Base-by-base conservation (phyloP, 208 protist genomes). In the Balamuthia mandrillaris region DNA sequence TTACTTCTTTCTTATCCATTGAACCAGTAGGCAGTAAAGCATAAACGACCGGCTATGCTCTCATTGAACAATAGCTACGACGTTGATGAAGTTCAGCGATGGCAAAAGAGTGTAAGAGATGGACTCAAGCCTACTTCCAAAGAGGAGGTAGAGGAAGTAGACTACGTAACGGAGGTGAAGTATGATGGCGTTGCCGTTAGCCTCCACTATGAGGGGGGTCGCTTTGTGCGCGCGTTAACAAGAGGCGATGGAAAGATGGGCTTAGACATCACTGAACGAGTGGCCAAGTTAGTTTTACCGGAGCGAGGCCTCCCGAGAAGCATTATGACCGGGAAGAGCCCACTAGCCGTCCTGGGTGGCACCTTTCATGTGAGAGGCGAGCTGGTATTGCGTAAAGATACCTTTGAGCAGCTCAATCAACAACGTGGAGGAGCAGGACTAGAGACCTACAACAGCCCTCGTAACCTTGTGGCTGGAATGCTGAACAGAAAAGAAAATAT, bases 321-420 rank as follows among this genome's bases (percentile, higher is more conserved):
- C n/a, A n/a, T n/a, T n/a, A n/a, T n/a, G n/a, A n/a, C n/a, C n/a
- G n/a, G n/a, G n/a, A n/a, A n/a, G n/a, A n/a, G n/a, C n/a, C n/a
- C n/a, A n/a, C n/a, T n/a, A n/a, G n/a, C n/a, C n/a, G n/a, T n/a
- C n/a, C n/a, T n/a, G n/a, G n/a, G n/a, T n/a, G 31, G 5, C 1
- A 51, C 12, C 39, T 63, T 90, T 45, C 84, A 90, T 61, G 84
- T 90, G 44, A 63, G 88, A 63, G 88, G 88, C 42, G 88, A 90
- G 66, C 54, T 88, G 27, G 85, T 90, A 5, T 65, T 90, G 35
- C 65, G 52, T 2, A 88, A 86, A 18, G 31, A 1, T 4, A 31
- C 82, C 24, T 79, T 90, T n/a, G 14, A 41, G 45, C 24, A 16
- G 3, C 63, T 90, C 12, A 90, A 90, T 65, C 37, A 60, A 47